Evolutionary conservation across 129 eudicot genomes (phyloP).

Genomic region (Pulicaria dysenterica): DNA sequence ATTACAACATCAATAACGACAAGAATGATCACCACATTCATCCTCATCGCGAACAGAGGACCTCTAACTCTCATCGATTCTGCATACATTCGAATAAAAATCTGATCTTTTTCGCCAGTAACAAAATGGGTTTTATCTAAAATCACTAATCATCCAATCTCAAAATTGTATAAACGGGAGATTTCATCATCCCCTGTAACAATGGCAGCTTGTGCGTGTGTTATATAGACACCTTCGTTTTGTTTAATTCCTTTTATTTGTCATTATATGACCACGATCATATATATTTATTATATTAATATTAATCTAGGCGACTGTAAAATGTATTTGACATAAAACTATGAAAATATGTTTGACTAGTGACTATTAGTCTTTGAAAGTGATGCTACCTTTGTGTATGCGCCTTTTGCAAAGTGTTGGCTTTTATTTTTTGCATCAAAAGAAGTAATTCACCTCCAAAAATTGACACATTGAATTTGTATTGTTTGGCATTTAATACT

Average conservation of each 20-base stretch:
- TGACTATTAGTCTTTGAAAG: conserved; percentile 46
- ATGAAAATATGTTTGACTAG: conserved; percentile 40
- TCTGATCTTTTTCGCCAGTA: not conserved
- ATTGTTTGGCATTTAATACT: conserved; percentile 37
- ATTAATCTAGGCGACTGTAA: conserved; percentile 8
- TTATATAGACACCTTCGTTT: not conserved
- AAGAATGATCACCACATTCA: conserved; percentile 14
- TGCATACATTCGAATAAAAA: not conserved
- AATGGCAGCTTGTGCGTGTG: conserved; percentile 18
- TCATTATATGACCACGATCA: not conserved
- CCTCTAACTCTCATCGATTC: conserved; percentile 13
- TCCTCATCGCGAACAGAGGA: conserved; percentile 37
- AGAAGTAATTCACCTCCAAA: conserved; percentile 49
- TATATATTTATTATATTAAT: not conserved
- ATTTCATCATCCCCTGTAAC: not conserved
- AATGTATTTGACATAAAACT: not conserved
- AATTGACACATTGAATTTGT: conserved; percentile 34
- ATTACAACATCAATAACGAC: conserved; percentile 20
- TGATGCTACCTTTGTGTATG: conserved; percentile 59
- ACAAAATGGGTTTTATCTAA: conserved; percentile 22
- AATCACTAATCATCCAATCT: not conserved
- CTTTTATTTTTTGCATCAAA: conserved; percentile 60
- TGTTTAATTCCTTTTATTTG: not conserved
- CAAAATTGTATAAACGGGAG: not conserved
- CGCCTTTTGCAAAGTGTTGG: conserved; percentile 52